phyloP scores from a whole-genome alignment of 768 basidiomycete species.

The Termitomyces eurrhizus region DNA sequence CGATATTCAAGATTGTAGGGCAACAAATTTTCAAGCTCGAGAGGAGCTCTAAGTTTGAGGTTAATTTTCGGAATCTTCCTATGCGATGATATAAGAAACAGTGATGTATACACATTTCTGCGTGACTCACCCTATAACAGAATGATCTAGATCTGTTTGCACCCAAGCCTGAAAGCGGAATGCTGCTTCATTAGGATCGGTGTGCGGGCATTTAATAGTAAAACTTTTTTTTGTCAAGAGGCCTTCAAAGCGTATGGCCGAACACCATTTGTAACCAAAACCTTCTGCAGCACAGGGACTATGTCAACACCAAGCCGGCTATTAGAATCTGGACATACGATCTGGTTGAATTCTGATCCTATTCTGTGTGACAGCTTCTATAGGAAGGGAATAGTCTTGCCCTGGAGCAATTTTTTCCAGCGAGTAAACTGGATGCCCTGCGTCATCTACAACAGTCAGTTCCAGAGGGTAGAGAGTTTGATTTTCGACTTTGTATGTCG shows the following conservation, averaged over 20 bases:
- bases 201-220: conserved; percentile 82
- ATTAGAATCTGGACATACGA: conserved; percentile 47
- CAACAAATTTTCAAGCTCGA: conserved; percentile 93
- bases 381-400: conserved; percentile 82
- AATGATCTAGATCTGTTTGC: conserved; percentile 59
- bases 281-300: conserved; percentile 57
- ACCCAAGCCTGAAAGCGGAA: conserved; percentile 95
- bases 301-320: neutral
- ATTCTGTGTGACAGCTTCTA: conserved; percentile 81
- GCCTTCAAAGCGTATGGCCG: conserved; percentile 87
- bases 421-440: conserved; percentile 75
- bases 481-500: conserved; percentile 90
- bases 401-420: conserved; percentile 91
- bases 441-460: conserved; percentile 81
- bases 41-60: conserved; percentile 84
- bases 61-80: conserved; percentile 86
- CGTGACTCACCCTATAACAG: conserved; percentile 44
- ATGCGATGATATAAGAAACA: conserved; percentile 4
- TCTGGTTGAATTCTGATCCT: conserved; percentile 88
- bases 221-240: conserved; percentile 65
- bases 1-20: conserved; percentile 94
- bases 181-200: conserved; percentile 75
- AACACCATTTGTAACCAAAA: conserved; percentile 94
- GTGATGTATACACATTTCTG: neutral
- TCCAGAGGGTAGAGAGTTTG: conserved; percentile 89